Percentiles rank a stretch among this genome's conserved stretches.
phyloP scores from a whole-genome alignment of 495 filamentous ascomycete species.

The Daldinia vernicosa region DNA sequence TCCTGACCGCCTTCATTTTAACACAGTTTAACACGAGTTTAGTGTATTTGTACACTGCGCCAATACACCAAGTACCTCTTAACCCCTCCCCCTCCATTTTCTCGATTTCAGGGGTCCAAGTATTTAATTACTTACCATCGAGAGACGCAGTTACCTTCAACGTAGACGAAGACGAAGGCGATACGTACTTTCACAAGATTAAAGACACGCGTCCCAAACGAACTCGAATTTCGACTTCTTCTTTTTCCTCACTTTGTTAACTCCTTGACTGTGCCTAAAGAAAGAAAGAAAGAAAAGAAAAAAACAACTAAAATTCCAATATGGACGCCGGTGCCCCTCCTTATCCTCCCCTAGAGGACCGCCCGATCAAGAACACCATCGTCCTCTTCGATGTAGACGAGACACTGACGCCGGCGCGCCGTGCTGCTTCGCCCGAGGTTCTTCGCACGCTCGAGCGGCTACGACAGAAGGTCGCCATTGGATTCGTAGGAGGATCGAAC shows the following conservation, averaged over 20 bases:
- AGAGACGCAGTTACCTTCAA: neutral
- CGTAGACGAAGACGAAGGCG: too few species aligned
- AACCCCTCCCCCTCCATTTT: slow-evolving; percentile 21
- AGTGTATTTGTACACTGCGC: too few species aligned
- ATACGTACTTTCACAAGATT: neutral
- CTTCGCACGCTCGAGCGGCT: slow-evolving; percentile 78
- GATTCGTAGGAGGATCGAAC: slow-evolving; percentile 89
- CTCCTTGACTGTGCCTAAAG: neutral
- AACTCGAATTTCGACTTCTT: neutral
- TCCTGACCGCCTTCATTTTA: slow-evolving; percentile 30
- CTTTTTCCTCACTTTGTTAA: neutral
- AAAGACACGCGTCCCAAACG: neutral
- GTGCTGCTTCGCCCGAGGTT: slow-evolving; percentile 78
- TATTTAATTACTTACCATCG: slow-evolving; percentile 10
- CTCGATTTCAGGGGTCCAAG: slow-evolving; percentile 24
- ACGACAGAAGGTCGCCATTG: slow-evolving; percentile 89
- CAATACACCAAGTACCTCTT: slow-evolving; percentile 17
- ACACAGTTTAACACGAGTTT: too few species aligned
- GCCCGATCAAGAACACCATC: slow-evolving; percentile 88
- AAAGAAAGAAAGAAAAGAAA: neutral
- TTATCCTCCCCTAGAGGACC: slow-evolving; percentile 79
- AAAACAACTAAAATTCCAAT: neutral
- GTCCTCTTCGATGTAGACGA: slow-evolving; percentile 93
- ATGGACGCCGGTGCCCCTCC: slow-evolving; percentile 45
- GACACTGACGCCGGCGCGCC: slow-evolving; percentile 81